Evolutionary conservation across 2,329 filamentous ascomycete species (phyloP).

Genomic region (Diplodia mutila): DNA sequence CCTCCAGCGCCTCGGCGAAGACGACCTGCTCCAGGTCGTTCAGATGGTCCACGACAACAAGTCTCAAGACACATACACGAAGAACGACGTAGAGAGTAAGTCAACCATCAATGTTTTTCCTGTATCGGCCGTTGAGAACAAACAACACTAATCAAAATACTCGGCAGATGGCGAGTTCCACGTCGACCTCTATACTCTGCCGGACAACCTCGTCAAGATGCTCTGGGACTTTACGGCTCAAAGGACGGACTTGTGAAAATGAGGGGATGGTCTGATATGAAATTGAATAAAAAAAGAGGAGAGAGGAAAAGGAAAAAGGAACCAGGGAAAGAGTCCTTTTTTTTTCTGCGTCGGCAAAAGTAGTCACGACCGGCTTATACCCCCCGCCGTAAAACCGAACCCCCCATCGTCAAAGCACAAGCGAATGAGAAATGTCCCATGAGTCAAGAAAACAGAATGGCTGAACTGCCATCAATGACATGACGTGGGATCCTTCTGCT

Average conservation of each 20-base stretch:
- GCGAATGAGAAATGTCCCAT: neutral
- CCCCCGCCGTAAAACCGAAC: neutral
- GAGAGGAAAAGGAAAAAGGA: neutral
- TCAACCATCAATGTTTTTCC: conserved; percentile 32
- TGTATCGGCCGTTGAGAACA: neutral
- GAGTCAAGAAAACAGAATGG: neutral
- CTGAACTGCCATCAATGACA: neutral
- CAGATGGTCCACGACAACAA: conserved; percentile 99
- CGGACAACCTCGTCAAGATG: conserved; percentile 85
- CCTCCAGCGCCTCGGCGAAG: conserved; percentile 84
- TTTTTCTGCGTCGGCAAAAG: neutral
- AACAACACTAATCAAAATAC: neutral
- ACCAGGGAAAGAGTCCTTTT: neutral
- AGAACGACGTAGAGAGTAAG: conserved; percentile 94
- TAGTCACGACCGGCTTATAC: neutral
- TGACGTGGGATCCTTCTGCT: neutral
- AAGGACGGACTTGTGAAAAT: conserved; percentile 30
- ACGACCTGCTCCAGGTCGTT: conserved; percentile 91
- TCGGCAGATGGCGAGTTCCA: conserved; percentile 88
- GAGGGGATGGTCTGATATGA: neutral
- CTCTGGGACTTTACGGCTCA: conserved; percentile 81
- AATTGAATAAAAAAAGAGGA: neutral
- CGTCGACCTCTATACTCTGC: conserved; percentile 96
- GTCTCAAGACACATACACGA: conserved; percentile 88
- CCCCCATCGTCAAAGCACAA: neutral